Percentiles rank a stretch among this genome's conserved stretches.
Evolutionary conservation across 345 rosid genomes (phyloP).

Genomic region (Dimocarpus longan): DNA sequence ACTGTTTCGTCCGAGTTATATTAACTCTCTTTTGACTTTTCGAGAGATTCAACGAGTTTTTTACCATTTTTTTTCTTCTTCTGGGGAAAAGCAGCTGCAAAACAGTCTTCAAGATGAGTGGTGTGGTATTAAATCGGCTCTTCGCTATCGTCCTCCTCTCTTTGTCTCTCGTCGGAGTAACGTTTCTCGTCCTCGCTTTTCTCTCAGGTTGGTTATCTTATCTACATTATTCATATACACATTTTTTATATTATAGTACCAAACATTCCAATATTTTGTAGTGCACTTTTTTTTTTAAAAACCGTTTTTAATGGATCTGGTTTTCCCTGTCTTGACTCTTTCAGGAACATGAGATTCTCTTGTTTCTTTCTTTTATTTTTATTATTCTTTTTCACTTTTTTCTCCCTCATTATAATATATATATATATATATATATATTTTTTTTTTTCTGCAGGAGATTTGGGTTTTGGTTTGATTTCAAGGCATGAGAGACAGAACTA

Average conservation of each 20-base stretch:
- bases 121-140: slow-evolving; percentile 15
- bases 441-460: slow-evolving; percentile 20
- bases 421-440: no score
- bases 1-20: neutral
- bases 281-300: neutral
- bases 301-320: neutral
- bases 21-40: neutral
- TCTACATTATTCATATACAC: neutral
- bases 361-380: neutral
- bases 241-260: no score
- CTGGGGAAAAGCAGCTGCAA: neutral
- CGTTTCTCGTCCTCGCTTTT: slow-evolving; percentile 16
- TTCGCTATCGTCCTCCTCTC: slow-evolving; percentile 19
- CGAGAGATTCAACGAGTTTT: slow-evolving; percentile 12
- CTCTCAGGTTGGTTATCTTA: slow-evolving; percentile 24
- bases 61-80: neutral
- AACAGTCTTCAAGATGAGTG: slow-evolving; percentile 26
- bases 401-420: neutral
- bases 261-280: neutral
- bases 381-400: slow-evolving; percentile 14
- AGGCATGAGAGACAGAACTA: slow-evolving; percentile 6
- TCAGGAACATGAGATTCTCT: slow-evolving; percentile 24
- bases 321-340: slow-evolving; percentile 8
- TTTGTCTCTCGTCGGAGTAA: slow-evolving; percentile 20
- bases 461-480: slow-evolving; percentile 8